Conservation (phyloP, 768 basidiomycete species). For the Termitomyces sp. region DNA sequence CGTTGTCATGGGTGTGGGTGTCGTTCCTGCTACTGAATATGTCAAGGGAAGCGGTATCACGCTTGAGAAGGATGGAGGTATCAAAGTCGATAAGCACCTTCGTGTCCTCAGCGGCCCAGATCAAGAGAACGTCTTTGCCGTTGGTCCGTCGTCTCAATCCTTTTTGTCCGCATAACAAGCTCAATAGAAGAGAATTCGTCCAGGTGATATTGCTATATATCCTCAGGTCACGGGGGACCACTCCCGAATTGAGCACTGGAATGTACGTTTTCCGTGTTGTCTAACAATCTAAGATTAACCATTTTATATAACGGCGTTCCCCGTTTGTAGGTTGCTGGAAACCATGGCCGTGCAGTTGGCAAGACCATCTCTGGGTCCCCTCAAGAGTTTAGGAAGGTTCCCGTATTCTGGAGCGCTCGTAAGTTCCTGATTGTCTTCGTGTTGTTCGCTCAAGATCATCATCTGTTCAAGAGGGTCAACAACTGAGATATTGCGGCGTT, state of each 20-base stretch:
- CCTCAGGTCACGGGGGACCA: constrained; percentile 57
- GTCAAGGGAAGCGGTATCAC: constrained; percentile 67
- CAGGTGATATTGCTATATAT: constrained; percentile 81
- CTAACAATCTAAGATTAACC: not conserved
- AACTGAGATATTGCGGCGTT: constrained; percentile 82
- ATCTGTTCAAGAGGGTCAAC: constrained; percentile 64
- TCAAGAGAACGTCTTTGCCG: constrained; percentile 61
- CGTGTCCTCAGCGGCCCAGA: constrained; percentile 47
- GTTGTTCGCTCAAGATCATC: not conserved
- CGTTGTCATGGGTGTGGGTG: constrained; percentile 86
- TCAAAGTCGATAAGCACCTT: constrained; percentile 76
- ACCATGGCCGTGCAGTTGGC: constrained; percentile 84
- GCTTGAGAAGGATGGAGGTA: constrained; percentile 73
- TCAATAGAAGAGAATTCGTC: not conserved
- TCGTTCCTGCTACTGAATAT: constrained; percentile 78
- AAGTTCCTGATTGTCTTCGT: constrained; percentile 25
- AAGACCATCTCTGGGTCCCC: constrained; percentile 65
- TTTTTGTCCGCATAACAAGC: not conserved
- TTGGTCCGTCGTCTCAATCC: constrained; percentile 43
- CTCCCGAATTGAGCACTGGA: constrained; percentile 87
- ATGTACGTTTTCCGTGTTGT: constrained; percentile 42
- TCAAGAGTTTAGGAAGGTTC: constrained; percentile 75
- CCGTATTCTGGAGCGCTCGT: constrained; percentile 92
- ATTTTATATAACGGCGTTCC: not conserved
- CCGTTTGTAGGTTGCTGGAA: constrained; percentile 65